Conservation (phyloP, 345 rosid species). For the Passiflora organensis region DNA sequence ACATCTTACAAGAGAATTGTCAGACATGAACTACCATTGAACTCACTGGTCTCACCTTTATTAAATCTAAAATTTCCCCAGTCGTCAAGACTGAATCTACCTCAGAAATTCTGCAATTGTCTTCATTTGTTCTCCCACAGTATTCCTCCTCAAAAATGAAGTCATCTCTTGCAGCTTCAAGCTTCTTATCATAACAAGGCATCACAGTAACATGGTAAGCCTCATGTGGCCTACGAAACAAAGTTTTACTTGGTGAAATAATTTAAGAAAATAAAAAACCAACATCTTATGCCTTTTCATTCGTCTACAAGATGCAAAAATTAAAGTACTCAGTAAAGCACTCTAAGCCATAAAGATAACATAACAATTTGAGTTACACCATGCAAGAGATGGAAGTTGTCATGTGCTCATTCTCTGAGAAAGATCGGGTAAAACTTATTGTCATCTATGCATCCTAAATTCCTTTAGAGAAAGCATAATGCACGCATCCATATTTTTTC, state of each 20-base stretch:
- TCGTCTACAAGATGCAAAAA: background rate
- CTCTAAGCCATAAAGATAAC: too few relatives aligned
- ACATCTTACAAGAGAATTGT: background rate
- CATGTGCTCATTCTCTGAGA: too few relatives aligned
- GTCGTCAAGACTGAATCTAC: conserved; percentile 96
- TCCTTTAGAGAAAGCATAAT: too few relatives aligned
- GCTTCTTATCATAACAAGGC: conserved; percentile 99
- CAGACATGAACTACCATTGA: conserved; percentile 2
- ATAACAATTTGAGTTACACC: too few relatives aligned
- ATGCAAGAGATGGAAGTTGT: too few relatives aligned
- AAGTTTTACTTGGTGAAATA: conserved; percentile 7
- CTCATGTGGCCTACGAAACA: conserved; percentile 61
- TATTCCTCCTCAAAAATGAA: conserved; percentile 55
- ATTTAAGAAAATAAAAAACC: background rate
- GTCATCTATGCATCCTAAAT: too few relatives aligned
- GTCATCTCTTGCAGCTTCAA: conserved; percentile 88
- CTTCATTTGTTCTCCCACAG: conserved; percentile 18
- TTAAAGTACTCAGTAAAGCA: too few relatives aligned
- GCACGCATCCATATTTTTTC: too few relatives aligned
- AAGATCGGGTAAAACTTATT: too few relatives aligned
- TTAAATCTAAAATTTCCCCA: conserved; percentile 81
- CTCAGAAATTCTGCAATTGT: conserved; percentile 41
- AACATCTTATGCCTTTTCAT: background rate
- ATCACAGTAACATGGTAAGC: conserved; percentile 90
- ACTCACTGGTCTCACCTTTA: conserved; percentile 49